A percentile compares a stretch with the other conserved stretches of the same genome.
Evolutionary conservation across 2,329 filamentous ascomycete genomes (phyloP).

Genomic region (Arthroderma uncinatum): DNA sequence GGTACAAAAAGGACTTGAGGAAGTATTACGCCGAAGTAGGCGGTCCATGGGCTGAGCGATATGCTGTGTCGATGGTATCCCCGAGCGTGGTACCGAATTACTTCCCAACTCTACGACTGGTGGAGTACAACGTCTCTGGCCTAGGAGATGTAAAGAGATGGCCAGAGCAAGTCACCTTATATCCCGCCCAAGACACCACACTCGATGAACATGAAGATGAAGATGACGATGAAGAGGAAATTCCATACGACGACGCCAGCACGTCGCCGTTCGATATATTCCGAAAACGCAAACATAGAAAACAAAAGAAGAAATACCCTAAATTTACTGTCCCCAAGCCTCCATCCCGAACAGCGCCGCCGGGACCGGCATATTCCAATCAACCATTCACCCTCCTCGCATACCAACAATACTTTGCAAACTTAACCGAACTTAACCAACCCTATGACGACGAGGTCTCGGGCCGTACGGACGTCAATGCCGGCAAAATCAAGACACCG

Average conservation of each 20-base stretch:
- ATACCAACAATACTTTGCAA: slow-evolving; percentile 87
- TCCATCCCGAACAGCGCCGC: slow-evolving; percentile 60
- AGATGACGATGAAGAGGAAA: slow-evolving; percentile 1
- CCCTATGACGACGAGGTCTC: slow-evolving; percentile 29
- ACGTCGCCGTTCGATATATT: slow-evolving; percentile 19
- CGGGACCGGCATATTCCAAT: slow-evolving; percentile 80
- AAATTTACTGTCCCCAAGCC: slow-evolving; percentile 56
- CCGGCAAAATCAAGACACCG: slow-evolving; percentile 12
- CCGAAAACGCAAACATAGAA: slow-evolving; percentile 36
- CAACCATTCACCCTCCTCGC: slow-evolving; percentile 69
- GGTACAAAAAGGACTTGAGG: slow-evolving; percentile 38
- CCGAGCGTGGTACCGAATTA: slow-evolving; percentile 89
- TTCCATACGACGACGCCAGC: slow-evolving; percentile 20
- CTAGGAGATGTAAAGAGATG: slow-evolving; percentile 46
- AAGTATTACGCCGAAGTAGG: slow-evolving; percentile 58
- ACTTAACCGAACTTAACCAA: slow-evolving; percentile 82
- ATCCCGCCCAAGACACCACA: neutral
- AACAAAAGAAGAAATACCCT: slow-evolving; percentile 44
- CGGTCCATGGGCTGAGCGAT: slow-evolving; percentile 73
- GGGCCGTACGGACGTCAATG: slow-evolving; percentile 43
- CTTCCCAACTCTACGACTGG: slow-evolving; percentile 77
- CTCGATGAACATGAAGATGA: neutral
- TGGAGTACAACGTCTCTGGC: slow-evolving; percentile 84
- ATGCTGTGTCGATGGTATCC: slow-evolving; percentile 65
- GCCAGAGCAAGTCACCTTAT: neutral